Evolutionary conservation across 1,284 basidiomycete genomes (phyloP), one percentile per base, ranked within the genome.

Genomic region (Marasmius tenuissimus): DNA sequence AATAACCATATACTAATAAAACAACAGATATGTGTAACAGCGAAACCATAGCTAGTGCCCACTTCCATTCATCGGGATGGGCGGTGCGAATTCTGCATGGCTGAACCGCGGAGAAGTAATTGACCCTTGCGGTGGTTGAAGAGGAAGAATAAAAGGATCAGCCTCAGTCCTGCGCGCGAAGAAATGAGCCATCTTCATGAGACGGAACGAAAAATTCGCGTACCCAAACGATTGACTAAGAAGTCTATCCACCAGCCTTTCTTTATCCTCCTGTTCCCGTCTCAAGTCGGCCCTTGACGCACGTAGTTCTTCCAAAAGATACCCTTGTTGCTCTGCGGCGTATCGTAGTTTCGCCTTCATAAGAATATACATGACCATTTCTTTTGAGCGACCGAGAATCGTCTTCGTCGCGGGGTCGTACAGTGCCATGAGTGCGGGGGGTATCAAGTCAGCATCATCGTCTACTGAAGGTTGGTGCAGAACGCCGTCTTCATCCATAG

Each of bases 321-420:
- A 73, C 45, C 85, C 84, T 61, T 91, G 85, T 66, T 89, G 83
- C 61, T 87, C 79, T 22, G 87, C 63, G 10, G 82, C 85, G 69
- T 85, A 89, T 33, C 75, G 75, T 68, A 87, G 81, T 68, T 92
- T 92, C 1, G 92, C 90, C 69, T 93, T 93, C 79, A 85, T 86
- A 35, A 92, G 67, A n/a, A 93, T 75, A 71, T 94, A 93, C 74
- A 83, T 84, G 34, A 84, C 84, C 76, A 88, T 84, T 39, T 79
- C 76, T 0, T 82, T 86, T 22, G 85, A 76, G 16, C 88, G 81
- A 2, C 87, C 88, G 65, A 82, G 71, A 12, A 92, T 82, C 27
- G 85, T 73, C 0, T 84, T 85, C 0, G 85, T 89, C 33, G 73
- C 73, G 0, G 84, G 81, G 65, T 86, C 82, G 62, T 78, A 75